Conservation (phyloP, 108 stramenopile species). For the Nitzschia putrida region DNA sequence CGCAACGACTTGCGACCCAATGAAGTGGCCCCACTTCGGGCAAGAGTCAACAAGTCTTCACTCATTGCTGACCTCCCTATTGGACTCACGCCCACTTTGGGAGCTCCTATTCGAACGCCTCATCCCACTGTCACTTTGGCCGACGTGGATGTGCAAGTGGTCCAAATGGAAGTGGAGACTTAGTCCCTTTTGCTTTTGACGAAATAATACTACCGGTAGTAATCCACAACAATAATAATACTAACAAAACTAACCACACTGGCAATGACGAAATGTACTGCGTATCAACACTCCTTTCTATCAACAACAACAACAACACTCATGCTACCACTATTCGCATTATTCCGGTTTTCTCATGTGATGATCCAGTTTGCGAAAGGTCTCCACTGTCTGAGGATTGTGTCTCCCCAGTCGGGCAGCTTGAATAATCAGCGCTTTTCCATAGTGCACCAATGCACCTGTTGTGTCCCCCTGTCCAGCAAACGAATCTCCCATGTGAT, state of each 20-base stretch:
- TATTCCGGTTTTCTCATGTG: conserved; percentile 41
- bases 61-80: conserved; percentile 57
- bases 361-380: conserved; percentile 38
- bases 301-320: too few relatives aligned
- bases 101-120: conserved; percentile 45
- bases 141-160: conserved; percentile 45
- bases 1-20: conserved; percentile 82
- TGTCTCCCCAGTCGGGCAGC: conserved; percentile 29
- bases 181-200: too few relatives aligned
- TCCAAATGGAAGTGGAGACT: conserved; percentile 40
- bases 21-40: conserved; percentile 66
- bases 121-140: conserved; percentile 60
- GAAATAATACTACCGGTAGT: too few relatives aligned
- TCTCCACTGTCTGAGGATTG: conserved; percentile 44
- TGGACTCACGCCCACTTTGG: conserved; percentile 81
- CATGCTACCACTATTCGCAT: background rate
- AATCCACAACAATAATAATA: too few relatives aligned
- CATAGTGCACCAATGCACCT: conserved; percentile 39
- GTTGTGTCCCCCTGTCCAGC: conserved; percentile 33
- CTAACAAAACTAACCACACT: too few relatives aligned
- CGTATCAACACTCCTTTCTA: too few relatives aligned
- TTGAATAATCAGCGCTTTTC: conserved; percentile 42
- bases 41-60: conserved; percentile 54
- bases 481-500: conserved; percentile 47
- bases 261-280: too few relatives aligned